Percentiles rank a stretch among this genome's conserved stretches.
Evolutionary conservation across 2,329 filamentous ascomycete genomes (phyloP).

Genomic region (Phialophora verrucosa): DNA sequence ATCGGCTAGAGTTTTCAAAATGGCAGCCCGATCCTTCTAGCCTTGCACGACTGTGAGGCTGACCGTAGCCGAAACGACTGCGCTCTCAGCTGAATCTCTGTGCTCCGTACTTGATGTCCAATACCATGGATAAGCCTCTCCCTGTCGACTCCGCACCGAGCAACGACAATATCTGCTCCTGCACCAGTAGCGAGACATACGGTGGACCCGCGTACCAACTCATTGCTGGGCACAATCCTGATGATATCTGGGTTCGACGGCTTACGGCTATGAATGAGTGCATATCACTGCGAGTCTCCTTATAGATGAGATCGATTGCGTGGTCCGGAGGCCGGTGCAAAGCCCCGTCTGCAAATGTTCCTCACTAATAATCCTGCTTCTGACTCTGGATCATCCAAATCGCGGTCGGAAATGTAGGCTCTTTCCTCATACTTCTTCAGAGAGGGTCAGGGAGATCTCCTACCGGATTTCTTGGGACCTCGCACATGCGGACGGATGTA

Average conservation of each 20-base stretch:
- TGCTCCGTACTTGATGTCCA: too few relatives aligned
- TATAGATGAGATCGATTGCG: too few relatives aligned
- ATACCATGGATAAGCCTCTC: neutral
- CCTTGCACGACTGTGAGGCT: neutral
- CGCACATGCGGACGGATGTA: neutral
- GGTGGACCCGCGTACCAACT: neutral
- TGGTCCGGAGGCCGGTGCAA: too few relatives aligned
- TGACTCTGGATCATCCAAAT: neutral
- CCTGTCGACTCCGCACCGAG: neutral
- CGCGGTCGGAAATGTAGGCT: neutral
- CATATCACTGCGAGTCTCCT: too few relatives aligned
- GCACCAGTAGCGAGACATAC: too few relatives aligned
- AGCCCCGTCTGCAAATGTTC: too few relatives aligned
- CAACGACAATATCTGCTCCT: neutral
- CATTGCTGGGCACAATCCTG: neutral
- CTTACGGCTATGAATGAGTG: too few relatives aligned
- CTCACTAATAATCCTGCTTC: too few relatives aligned
- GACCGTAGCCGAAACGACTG: neutral
- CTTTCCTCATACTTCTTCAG: neutral
- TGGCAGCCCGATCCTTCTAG: neutral
- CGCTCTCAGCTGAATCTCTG: neutral
- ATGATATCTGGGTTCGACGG: too few relatives aligned
- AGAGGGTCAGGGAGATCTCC: neutral
- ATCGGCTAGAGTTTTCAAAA: neutral
- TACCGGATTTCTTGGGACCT: neutral